Conservation (phyloP, 805 yeast species). For the Cyberlindnera mrakii region DNA sequence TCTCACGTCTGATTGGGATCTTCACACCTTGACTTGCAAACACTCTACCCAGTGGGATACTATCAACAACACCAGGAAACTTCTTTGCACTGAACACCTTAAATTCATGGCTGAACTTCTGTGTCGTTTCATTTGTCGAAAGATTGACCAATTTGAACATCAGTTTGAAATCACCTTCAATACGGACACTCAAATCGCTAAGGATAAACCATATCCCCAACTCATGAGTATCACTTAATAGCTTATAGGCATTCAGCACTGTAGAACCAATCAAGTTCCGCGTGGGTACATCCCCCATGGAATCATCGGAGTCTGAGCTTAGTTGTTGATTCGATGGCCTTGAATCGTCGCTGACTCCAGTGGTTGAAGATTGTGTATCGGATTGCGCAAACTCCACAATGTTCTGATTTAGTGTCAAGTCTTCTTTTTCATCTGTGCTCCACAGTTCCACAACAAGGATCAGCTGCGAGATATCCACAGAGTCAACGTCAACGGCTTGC, state of each 20-base stretch:
- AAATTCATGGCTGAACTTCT: constrained; percentile 28
- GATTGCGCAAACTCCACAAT: background rate
- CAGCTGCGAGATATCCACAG: constrained; percentile 27
- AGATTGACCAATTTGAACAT: constrained; percentile 32
- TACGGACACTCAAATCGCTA: constrained; percentile 36
- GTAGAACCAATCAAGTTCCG: constrained; percentile 35
- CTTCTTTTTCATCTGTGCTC: constrained; percentile 28
- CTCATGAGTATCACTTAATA: constrained; percentile 29
- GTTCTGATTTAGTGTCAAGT: constrained; percentile 18
- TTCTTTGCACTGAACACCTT: constrained; percentile 36
- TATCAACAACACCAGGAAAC: constrained; percentile 40
- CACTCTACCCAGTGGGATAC: constrained; percentile 32
- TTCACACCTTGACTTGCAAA: constrained; percentile 39
- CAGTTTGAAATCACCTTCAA: constrained; percentile 36
- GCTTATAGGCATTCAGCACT: constrained; percentile 33
- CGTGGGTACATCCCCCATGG: constrained; percentile 23
- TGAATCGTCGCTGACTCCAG: background rate
- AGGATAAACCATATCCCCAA: constrained; percentile 38
- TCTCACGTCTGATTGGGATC: constrained; percentile 34
- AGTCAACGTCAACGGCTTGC: constrained; percentile 20
- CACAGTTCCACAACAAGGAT: constrained; percentile 36
- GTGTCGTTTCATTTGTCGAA: constrained; percentile 9
- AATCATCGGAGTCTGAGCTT: constrained; percentile 9
- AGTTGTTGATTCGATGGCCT: background rate
- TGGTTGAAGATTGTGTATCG: background rate